Conservation (phyloP, 192 early-diverging fungal species). For the Entomortierella chlamydospora region DNA sequence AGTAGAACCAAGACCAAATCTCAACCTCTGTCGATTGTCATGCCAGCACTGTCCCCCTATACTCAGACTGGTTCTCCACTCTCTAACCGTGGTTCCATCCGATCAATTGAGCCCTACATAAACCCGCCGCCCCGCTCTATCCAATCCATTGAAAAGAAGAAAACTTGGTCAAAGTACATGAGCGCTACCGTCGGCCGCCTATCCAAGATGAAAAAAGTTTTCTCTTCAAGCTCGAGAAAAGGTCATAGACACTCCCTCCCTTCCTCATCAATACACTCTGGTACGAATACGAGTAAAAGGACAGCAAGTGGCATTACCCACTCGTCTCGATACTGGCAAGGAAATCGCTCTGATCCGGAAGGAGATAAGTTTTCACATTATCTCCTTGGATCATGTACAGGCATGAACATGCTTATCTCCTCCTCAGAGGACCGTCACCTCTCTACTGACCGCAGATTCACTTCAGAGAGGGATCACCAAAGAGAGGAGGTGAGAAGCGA, state of each 20-base stretch:
- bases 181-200: slow-evolving; percentile 29
- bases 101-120: slow-evolving; percentile 40
- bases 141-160: slow-evolving; percentile 22
- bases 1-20: slow-evolving; percentile 6
- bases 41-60: not conserved
- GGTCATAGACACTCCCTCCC: slow-evolving; percentile 6
- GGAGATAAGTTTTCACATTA: slow-evolving; percentile 24
- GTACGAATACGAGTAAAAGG: not conserved
- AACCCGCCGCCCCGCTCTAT: slow-evolving; percentile 28
- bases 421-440: slow-evolving; percentile 19
- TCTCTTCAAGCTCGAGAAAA: slow-evolving; percentile 8
- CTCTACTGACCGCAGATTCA: slow-evolving; percentile 1
- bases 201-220: slow-evolving; percentile 40
- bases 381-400: slow-evolving; percentile 22
- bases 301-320: not conserved
- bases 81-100: slow-evolving; percentile 6
- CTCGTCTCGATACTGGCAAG: slow-evolving; percentile 9
- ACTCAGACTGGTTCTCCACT: not conserved
- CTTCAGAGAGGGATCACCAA: slow-evolving; percentile 1
- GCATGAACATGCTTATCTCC: slow-evolving; percentile 14
- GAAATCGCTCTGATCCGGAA: slow-evolving; percentile 9
- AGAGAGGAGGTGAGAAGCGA: slow-evolving; percentile 22
- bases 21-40: slow-evolving; percentile 1
- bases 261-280: not conserved
- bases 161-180: slow-evolving; percentile 31